Conservation (phyloP, 305 asterid species). For the Fraxinus velutina region DNA sequence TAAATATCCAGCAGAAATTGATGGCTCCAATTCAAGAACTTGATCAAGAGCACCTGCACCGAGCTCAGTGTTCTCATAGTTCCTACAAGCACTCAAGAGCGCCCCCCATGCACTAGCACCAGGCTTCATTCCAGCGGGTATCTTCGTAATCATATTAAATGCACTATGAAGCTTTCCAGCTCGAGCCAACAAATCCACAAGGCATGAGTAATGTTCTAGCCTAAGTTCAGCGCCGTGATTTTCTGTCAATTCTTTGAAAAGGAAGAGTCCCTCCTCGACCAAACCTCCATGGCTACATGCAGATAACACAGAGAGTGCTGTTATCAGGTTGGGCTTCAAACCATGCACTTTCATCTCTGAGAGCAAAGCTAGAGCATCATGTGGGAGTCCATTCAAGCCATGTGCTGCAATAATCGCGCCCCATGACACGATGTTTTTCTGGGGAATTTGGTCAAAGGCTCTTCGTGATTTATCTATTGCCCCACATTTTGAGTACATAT, state of each 20-base stretch:
- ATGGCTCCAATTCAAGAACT: slow-evolving; percentile 69
- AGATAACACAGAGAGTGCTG: slow-evolving; percentile 60
- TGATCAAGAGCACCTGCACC: slow-evolving; percentile 40
- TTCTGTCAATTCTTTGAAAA: slow-evolving; percentile 48
- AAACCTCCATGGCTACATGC: slow-evolving; percentile 94
- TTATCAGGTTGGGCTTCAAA: slow-evolving; percentile 59
- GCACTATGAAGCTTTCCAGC: slow-evolving; percentile 78
- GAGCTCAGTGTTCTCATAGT: slow-evolving; percentile 41
- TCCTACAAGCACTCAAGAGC: slow-evolving; percentile 72
- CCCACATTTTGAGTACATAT: slow-evolving; percentile 85
- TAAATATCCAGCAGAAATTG: slow-evolving; percentile 65
- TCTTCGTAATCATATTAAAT: slow-evolving; percentile 42
- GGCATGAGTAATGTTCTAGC: slow-evolving; percentile 73
- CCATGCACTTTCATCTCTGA: slow-evolving; percentile 62
- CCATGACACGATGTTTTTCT: slow-evolving; percentile 63
- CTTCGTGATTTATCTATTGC: slow-evolving; percentile 58
- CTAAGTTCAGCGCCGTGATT: slow-evolving; percentile 41
- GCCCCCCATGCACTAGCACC: slow-evolving; percentile 88
- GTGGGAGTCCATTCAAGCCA: slow-evolving; percentile 75
- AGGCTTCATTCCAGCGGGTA: slow-evolving; percentile 39
- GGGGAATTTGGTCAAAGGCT: slow-evolving; percentile 54
- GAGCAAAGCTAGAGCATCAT: slow-evolving; percentile 55
- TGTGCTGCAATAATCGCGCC: slow-evolving; percentile 76
- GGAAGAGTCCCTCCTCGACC: slow-evolving; percentile 62
- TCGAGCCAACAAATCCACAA: slow-evolving; percentile 82